Evolutionary conservation across 1,139 yeast species (phyloP).

Genomic region (Pichiaceae sp.): DNA sequence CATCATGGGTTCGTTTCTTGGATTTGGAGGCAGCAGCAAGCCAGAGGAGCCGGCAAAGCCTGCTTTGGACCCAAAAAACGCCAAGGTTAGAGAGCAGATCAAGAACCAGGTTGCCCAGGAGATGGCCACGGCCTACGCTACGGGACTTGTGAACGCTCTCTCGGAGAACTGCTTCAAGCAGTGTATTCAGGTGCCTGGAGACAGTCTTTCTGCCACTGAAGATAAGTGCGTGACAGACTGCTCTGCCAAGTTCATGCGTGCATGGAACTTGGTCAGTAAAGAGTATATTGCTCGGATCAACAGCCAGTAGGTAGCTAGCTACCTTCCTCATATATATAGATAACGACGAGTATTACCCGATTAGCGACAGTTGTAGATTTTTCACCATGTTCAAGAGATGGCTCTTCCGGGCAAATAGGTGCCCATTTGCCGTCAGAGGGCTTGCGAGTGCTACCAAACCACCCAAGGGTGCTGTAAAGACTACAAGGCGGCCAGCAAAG

Average conservation of each 20-base stretch:
- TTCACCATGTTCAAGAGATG: too few relatives aligned
- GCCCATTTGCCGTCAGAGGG: too few relatives aligned
- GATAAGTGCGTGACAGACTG: constrained; percentile 66
- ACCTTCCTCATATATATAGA: neutral
- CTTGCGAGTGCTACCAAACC: too few relatives aligned
- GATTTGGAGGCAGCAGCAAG: constrained; percentile 11
- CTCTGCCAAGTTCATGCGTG: constrained; percentile 79
- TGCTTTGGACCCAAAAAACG: constrained; percentile 8
- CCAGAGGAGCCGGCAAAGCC: constrained; percentile 5
- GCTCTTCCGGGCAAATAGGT: too few relatives aligned
- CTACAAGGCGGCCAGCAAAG: constrained; percentile 4
- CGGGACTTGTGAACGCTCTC: constrained; percentile 75
- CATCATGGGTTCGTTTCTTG: constrained; percentile 20
- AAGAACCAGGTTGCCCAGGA: constrained; percentile 74
- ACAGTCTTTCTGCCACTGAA: constrained; percentile 36
- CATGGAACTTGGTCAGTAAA: constrained; percentile 81
- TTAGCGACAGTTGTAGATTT: too few relatives aligned
- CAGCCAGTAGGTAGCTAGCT: constrained; percentile 5
- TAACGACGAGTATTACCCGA: too few relatives aligned
- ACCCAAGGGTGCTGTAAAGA: neutral
- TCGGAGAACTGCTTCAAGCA: constrained; percentile 84
- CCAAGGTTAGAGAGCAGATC: constrained; percentile 46
- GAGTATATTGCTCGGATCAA: constrained; percentile 63
- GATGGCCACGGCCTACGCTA: constrained; percentile 82
- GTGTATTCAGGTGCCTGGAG: constrained; percentile 54